phyloP scores from a whole-genome alignment of 768 basidiomycete species.

The Lactarius evosmus region DNA sequence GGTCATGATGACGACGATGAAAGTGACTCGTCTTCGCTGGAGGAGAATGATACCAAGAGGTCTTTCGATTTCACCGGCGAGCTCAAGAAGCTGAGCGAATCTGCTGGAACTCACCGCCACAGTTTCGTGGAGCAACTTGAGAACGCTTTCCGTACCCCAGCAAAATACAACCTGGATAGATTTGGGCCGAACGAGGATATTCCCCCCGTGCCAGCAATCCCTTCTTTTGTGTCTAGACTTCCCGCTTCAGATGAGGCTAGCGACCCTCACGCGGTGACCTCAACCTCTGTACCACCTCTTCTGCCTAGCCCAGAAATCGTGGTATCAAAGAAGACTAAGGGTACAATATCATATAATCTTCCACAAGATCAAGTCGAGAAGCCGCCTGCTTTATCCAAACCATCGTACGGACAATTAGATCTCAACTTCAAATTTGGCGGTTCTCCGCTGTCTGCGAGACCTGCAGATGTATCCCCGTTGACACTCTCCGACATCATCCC shows the following conservation, averaged over 20 bases:
- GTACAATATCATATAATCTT: conserved; percentile 3
- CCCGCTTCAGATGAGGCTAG: conserved; percentile 25
- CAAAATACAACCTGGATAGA: conserved; percentile 59
- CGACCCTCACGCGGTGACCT: neutral
- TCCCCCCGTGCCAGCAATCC: conserved; percentile 54
- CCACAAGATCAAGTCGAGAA: conserved; percentile 22
- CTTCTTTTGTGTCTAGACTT: conserved; percentile 30
- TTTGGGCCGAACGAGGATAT: conserved; percentile 39
- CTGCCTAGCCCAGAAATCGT: conserved; percentile 27
- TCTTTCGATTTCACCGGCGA: conserved; percentile 86
- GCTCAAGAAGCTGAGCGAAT: conserved; percentile 63
- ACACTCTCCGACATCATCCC: conserved; percentile 79
- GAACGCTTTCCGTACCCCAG: conserved; percentile 73
- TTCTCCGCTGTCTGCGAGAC: conserved; percentile 29
- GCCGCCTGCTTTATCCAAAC: conserved; percentile 36
- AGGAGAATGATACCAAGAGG: conserved; percentile 69
- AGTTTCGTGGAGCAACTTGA: conserved; percentile 83
- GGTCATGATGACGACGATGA: conserved; percentile 43
- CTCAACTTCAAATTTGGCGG: conserved; percentile 76
- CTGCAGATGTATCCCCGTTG: conserved; percentile 37
- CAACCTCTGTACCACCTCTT: conserved; percentile 8
- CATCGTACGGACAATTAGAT: conserved; percentile 66
- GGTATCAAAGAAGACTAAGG: conserved; percentile 6
- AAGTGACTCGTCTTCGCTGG: conserved; percentile 38
- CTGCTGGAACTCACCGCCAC: conserved; percentile 59